A percentile compares a stretch with the other conserved stretches of the same genome.
Conservation (phyloP, 768 basidiomycete genomes). For the Hericium rajendrae region DNA sequence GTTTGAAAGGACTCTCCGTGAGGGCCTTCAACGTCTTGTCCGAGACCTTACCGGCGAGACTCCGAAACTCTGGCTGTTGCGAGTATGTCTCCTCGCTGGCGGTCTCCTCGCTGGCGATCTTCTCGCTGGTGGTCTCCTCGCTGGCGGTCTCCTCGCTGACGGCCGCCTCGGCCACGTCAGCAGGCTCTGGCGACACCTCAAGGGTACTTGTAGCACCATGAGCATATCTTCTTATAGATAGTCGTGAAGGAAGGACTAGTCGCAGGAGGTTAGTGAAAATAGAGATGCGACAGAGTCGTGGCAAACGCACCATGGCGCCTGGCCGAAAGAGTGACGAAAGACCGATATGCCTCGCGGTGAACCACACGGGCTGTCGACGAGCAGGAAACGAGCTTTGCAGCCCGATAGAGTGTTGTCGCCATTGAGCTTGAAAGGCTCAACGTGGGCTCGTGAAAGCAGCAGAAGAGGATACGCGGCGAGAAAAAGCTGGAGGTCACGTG, state of each 20-base stretch:
- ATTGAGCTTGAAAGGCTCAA: background rate
- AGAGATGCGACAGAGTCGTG: background rate
- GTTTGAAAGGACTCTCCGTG: constrained; percentile 51
- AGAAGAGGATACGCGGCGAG: background rate
- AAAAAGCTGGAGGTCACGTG: background rate
- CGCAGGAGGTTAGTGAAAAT: background rate
- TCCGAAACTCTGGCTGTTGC: constrained; percentile 18
- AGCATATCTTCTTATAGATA: constrained; percentile 1
- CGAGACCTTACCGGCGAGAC: constrained; percentile 23
- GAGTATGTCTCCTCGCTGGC: background rate
- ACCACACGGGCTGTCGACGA: too few species aligned
- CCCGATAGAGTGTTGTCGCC: background rate
- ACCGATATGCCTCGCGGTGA: background rate
- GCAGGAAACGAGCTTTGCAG: background rate
- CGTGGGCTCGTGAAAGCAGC: background rate
- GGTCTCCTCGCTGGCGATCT: background rate
- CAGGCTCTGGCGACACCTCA: background rate
- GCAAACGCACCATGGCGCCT: constrained; percentile 3
- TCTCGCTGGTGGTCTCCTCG: background rate
- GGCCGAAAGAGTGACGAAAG: background rate
- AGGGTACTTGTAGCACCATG: background rate
- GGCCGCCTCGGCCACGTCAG: background rate
- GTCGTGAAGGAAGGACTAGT: constrained; percentile 4
- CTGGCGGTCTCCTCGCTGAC: background rate
- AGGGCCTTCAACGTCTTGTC: constrained; percentile 45